Conservation (phyloP, 2,329 filamentous ascomycete species). For the Curvularia spicifera region DNA sequence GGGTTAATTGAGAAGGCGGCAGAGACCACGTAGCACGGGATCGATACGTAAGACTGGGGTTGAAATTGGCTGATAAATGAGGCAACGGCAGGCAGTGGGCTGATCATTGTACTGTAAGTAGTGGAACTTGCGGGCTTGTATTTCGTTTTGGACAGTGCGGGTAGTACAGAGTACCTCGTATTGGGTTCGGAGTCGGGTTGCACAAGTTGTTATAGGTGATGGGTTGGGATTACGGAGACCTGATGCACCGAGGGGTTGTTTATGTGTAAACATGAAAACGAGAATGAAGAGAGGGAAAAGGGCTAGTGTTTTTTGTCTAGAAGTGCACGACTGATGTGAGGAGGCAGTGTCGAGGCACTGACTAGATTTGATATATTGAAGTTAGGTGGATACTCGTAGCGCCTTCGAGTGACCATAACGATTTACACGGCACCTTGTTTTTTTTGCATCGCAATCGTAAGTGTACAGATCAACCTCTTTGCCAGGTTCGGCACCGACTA, state of each 20-base stretch:
- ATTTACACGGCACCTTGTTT: too few relatives aligned
- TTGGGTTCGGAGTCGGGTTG: background rate
- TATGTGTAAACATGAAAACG: background rate
- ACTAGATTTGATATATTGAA: background rate
- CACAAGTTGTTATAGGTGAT: background rate
- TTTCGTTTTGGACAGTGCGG: background rate
- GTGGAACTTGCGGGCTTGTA: conserved; percentile 11
- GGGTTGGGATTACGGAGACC: background rate
- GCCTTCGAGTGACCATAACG: background rate
- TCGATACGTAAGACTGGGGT: conserved; percentile 3
- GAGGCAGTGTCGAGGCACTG: background rate
- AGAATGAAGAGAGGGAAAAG: background rate
- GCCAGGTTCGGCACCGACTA: background rate
- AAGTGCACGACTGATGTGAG: background rate
- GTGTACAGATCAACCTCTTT: too few relatives aligned
- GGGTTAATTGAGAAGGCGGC: background rate
- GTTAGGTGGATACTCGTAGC: background rate
- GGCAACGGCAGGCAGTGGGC: background rate
- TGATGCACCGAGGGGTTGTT: background rate
- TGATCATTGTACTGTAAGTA: background rate
- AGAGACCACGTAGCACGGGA: conserved; percentile 4
- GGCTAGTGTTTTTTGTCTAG: background rate
- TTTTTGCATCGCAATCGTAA: background rate
- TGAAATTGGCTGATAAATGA: conserved; percentile 2
- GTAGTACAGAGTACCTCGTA: background rate